Evolutionary conservation across 2,329 filamentous ascomycete species (phyloP).

Genomic region (Aureobasidium uvarum): DNA sequence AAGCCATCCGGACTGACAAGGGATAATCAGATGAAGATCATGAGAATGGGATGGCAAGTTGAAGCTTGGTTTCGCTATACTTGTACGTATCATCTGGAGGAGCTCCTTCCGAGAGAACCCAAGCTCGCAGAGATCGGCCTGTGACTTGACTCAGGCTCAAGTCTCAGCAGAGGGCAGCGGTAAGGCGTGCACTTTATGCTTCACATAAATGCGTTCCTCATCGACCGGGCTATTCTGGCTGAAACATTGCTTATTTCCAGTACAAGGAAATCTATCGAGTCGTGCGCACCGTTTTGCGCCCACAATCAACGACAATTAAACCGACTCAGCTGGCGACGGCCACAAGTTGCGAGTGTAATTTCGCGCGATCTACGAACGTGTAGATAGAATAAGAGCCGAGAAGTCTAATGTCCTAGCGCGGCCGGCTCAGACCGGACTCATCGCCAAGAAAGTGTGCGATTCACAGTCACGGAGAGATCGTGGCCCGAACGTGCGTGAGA

Average conservation of each 20-base stretch:
- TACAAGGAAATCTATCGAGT: not conserved
- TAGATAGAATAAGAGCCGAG: constrained; percentile 18
- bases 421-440: constrained; percentile 13
- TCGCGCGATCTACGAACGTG: constrained; percentile 20
- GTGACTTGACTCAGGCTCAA: not conserved
- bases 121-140: not conserved
- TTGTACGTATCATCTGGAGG: not conserved
- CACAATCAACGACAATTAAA: constrained; percentile 18
- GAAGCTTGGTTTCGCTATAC: not conserved
- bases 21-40: not conserved
- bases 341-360: constrained; percentile 16
- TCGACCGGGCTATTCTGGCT: not conserved
- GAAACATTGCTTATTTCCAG: constrained; percentile 4
- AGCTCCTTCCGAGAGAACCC: not conserved
- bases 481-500: constrained; percentile 19
- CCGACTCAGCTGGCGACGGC: constrained; percentile 2
- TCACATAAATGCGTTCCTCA: constrained; percentile 16
- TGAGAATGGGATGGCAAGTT: not conserved
- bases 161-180: not conserved
- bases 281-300: constrained; percentile 2
- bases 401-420: not conserved
- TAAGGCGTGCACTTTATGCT: not conserved
- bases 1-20: not conserved
- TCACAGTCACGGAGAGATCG: constrained; percentile 5
- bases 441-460: constrained; percentile 14